These are phyloP conservation scores for Hypomyces rosellus DNA, from an alignment of 2,329 filamentous ascomycete species.

Conservation along the genomic window DNA sequence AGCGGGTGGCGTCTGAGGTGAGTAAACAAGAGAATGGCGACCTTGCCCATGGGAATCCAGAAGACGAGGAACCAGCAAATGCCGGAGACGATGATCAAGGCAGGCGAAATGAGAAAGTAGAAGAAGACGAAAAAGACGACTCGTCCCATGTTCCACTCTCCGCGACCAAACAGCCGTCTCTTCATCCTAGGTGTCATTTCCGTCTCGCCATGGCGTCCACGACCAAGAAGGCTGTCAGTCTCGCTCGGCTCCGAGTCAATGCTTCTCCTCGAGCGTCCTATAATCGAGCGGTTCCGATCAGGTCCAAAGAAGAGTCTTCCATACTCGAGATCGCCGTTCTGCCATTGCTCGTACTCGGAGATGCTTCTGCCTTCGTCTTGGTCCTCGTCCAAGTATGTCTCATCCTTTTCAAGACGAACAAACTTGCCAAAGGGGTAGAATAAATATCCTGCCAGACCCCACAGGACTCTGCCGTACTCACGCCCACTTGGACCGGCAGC, in stretches of 20 bases:
- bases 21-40: constrained; percentile 81
- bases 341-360: constrained; percentile 98
- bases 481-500: constrained; percentile 71
- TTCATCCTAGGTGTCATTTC: constrained; percentile 49
- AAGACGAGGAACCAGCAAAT: constrained; percentile 97
- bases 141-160: constrained; percentile 89
- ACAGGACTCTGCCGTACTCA: constrained; percentile 80
- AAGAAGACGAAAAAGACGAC: constrained; percentile 97
- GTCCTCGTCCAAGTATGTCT: constrained; percentile 90
- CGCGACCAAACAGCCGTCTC: constrained; percentile 85
- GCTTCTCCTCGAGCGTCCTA: constrained; percentile 81
- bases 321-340: constrained; percentile 93
- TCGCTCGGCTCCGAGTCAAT: constrained; percentile 79
- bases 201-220: constrained; percentile 46
- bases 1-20: constrained; percentile 90
- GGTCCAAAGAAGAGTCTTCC: constrained; percentile 95
- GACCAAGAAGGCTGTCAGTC: constrained; percentile 79
- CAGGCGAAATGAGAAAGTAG: constrained; percentile 83
- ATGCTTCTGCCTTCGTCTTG: constrained; percentile 94
- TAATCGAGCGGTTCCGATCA: constrained; percentile 65
- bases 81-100: constrained; percentile 75
- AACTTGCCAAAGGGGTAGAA: constrained; percentile 98
- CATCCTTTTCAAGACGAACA: constrained; percentile 86
- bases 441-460: constrained; percentile 77
- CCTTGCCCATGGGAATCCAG: constrained; percentile 97